A percentile compares a stretch with the other conserved stretches of the same genome.
These are phyloP conservation scores for Cladosporium halotolerans DNA, from an alignment of 2,329 filamentous ascomycete species.

Conservation along the genomic window DNA sequence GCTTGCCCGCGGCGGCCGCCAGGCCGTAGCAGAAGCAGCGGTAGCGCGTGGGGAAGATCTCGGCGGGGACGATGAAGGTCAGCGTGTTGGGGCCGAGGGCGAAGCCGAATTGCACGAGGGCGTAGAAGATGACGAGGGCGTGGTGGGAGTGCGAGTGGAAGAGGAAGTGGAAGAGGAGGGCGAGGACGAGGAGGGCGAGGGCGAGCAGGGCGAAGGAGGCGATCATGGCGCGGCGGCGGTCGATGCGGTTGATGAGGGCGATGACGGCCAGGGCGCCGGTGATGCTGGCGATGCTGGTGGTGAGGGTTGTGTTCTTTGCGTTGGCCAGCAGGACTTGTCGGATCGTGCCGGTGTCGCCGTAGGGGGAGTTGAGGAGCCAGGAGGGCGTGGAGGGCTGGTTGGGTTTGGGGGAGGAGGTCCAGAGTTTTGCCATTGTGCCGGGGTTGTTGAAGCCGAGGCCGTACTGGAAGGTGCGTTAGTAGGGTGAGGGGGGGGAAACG, in stretches of 20 bases:
- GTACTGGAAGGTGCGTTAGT: slow-evolving; percentile 6
- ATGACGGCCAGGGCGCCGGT: slow-evolving; percentile 38
- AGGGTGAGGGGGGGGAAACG: neutral
- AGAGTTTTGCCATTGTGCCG: slow-evolving; percentile 18
- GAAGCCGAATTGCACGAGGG: slow-evolving; percentile 42
- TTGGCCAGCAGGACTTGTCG: slow-evolving; percentile 15
- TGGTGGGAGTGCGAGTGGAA: slow-evolving; percentile 28
- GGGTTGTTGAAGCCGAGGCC: slow-evolving; percentile 21
- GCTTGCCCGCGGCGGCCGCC: slow-evolving; percentile 48
- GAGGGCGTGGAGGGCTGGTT: slow-evolving; percentile 11
- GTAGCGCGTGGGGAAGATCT: slow-evolving; percentile 52
- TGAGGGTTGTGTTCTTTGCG: slow-evolving; percentile 18
- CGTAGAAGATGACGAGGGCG: slow-evolving; percentile 37
- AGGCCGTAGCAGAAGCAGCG: slow-evolving; percentile 50
- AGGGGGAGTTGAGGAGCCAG: slow-evolving; percentile 14
- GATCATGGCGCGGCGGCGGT: slow-evolving; percentile 39
- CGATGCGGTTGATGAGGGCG: slow-evolving; percentile 33
- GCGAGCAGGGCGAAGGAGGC: slow-evolving; percentile 39
- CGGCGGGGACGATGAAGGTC: slow-evolving; percentile 43
- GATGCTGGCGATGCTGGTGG: slow-evolving; percentile 34
- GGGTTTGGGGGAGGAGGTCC: slow-evolving; percentile 12
- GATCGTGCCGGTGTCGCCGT: slow-evolving; percentile 12
- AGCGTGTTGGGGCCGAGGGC: slow-evolving; percentile 38
- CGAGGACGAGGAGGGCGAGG: slow-evolving; percentile 38
- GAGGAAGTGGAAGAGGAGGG: slow-evolving; percentile 35